A percentile compares a stretch with the other conserved stretches of the same genome.
phyloP scores from a whole-genome alignment of 441 rosid genomes.

The Brassica hybrid region DNA sequence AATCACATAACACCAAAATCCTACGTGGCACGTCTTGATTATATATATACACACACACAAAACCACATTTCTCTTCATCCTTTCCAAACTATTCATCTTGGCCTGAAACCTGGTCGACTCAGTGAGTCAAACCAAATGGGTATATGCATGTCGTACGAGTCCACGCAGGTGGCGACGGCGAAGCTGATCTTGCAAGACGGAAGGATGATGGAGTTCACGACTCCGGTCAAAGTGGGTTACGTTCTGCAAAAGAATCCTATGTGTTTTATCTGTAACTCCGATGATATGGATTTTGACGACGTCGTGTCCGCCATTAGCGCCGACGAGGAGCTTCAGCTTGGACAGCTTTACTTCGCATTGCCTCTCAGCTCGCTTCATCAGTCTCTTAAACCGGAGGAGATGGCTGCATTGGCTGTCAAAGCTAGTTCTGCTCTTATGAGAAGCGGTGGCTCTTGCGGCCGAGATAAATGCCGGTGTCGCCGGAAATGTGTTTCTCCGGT shows the following conservation, averaged over 20 bases:
- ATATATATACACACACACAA: conserved; percentile 20
- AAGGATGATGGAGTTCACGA: too few species aligned
- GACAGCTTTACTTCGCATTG: conserved; percentile 81
- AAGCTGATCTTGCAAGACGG: conserved; percentile 83
- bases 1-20: conserved; percentile 25
- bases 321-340: too few species aligned
- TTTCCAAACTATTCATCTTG: conserved; percentile 8
- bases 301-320: too few species aligned
- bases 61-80: conserved; percentile 3
- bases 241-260: too few species aligned
- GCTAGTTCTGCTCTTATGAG: conserved; percentile 86
- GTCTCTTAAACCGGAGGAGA: conserved; percentile 69
- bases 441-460: conserved; percentile 43
- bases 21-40: conserved; percentile 19
- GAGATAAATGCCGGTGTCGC: conserved; percentile 40
- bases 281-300: too few species aligned
- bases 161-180: conserved; percentile 62
- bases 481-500: conserved; percentile 40
- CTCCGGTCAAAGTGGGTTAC: too few species aligned
- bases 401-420: conserved; percentile 98
- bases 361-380: conserved; percentile 62
- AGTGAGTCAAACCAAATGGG: conserved; percentile 56
- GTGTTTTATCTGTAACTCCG: too few species aligned
- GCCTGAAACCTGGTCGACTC: conserved; percentile 26
- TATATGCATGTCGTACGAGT: conserved; percentile 65